Evolutionary conservation across 257 asterid genomes (phyloP), one percentile per base, ranked within the genome.

Genomic region (Solanum bukasovii): DNA sequence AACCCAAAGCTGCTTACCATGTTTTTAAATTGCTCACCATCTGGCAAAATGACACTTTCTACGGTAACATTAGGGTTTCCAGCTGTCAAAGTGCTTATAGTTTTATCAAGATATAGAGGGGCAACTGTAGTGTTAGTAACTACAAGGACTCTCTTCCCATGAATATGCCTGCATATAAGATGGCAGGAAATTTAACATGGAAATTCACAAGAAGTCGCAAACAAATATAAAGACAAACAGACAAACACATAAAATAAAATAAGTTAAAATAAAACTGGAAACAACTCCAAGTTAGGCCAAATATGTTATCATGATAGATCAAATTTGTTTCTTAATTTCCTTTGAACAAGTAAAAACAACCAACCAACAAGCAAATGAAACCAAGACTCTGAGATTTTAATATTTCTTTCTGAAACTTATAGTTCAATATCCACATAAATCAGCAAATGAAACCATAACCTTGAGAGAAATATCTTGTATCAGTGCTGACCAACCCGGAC

Each of bases 121-220:
- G 99, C 99, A 9, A 97, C n/a, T 27, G 96, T 97, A 88, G 95
- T 93, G 92, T 97, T 96, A 70, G 99, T 97, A 86, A 97, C 99
- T 88, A 97, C 93, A 20, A 97, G 98, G 89, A 97, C 97, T 93
- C 93, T 95, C 95, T 96, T 97, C 49, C 99, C 99, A 83, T 94
- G 98, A 87, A 97, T 93, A 93, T 97, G 99, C 94, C 99, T 97
- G 88, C 68, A 89, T 29, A 65, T 77, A 81, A 56, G 90, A 52
- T 13, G 25, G 71, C 83, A 89, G 40, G 84, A 44, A 42, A 65
- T 8, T 86, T 1, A 82, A 29, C 42, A 29, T 31, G 44, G 42
- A 33, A 25, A 79, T 59, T 56, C 40, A 78, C 44, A 68, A 40
- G 85, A 82, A 5, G 20, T 52, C 7, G 0, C 9, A 49, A 49